Conservation (phyloP, 1,139 yeast genomes). For the Saccharomyces hybrid region DNA sequence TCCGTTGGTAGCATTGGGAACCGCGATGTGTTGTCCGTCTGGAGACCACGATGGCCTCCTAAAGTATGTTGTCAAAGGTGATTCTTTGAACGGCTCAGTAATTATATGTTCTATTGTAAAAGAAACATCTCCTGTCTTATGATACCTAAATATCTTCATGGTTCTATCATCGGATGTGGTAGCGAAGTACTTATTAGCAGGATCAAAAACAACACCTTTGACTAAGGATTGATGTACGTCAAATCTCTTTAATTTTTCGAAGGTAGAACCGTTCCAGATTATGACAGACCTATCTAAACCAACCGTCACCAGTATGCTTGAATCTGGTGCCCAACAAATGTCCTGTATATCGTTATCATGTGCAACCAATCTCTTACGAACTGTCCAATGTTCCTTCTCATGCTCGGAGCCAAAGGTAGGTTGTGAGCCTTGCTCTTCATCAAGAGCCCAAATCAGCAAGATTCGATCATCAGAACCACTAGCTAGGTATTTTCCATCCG, state of each 20-base stretch:
- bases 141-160: conserved; percentile 77
- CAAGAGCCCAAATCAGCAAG: conserved; percentile 86
- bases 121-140: conserved; percentile 67
- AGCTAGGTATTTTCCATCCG: conserved; percentile 84
- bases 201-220: conserved; percentile 94
- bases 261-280: conserved; percentile 89
- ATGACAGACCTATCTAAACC: conserved; percentile 89
- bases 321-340: conserved; percentile 96
- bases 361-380: conserved; percentile 81
- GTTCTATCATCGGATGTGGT: conserved; percentile 95
- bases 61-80: conserved; percentile 89
- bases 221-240: conserved; percentile 94
- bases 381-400: conserved; percentile 90
- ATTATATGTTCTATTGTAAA: conserved; percentile 82
- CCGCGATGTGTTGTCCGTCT: conserved; percentile 93
- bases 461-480: conserved; percentile 94
- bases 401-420: conserved; percentile 49
- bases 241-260: conserved; percentile 79
- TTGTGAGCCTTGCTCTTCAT: conserved; percentile 63
- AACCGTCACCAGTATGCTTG: conserved; percentile 80
- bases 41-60: conserved; percentile 96
- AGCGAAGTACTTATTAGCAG: conserved; percentile 94
- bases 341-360: conserved; percentile 97
- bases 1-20: conserved; percentile 94
- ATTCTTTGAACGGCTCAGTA: conserved; percentile 73